phyloP scores from a whole-genome alignment of 2,329 filamentous ascomycete genomes.

The Talaromyces funiculosus region DNA sequence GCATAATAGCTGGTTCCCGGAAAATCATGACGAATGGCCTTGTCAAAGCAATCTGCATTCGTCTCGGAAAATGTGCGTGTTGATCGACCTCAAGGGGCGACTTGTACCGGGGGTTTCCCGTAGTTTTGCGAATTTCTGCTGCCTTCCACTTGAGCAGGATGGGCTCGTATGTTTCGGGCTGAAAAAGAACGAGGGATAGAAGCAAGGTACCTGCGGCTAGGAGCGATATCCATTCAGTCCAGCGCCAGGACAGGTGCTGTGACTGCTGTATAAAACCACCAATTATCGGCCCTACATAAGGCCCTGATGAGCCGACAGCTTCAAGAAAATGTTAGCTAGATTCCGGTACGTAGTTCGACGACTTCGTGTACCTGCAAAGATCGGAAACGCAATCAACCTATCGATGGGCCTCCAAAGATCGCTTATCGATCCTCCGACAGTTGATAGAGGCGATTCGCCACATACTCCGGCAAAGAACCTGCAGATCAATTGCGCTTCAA shows the following conservation, averaged over 20 bases:
- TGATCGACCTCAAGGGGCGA: slow-evolving; percentile 34
- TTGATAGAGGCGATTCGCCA: slow-evolving; percentile 60
- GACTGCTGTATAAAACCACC: slow-evolving; percentile 45
- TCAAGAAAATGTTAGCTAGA: too few relatives aligned
- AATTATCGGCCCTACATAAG: slow-evolving; percentile 15
- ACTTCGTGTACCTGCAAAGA: slow-evolving; percentile 8
- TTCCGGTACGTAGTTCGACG: too few relatives aligned
- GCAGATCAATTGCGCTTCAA: background rate
- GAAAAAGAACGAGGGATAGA: slow-evolving; percentile 38
- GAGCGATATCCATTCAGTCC: slow-evolving; percentile 52
- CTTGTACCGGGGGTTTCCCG: slow-evolving; percentile 43
- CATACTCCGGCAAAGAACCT: slow-evolving; percentile 62
- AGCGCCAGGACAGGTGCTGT: slow-evolving; percentile 36
- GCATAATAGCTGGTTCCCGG: too few relatives aligned
- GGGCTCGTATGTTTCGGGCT: slow-evolving; percentile 38
- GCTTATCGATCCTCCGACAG: slow-evolving; percentile 62
- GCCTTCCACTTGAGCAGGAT: slow-evolving; percentile 1
- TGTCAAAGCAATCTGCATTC: too few relatives aligned
- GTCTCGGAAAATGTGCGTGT: too few relatives aligned
- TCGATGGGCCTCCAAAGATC: slow-evolving; percentile 58
- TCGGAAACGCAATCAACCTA: slow-evolving; percentile 27
- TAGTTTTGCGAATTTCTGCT: slow-evolving; percentile 34
- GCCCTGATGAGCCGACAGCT: too few relatives aligned
- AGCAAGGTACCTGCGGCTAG: slow-evolving; percentile 44
- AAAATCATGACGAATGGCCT: too few relatives aligned